phyloP scores from a whole-genome alignment of 768 basidiomycete species.

The Rhodotorula graminis region DNA sequence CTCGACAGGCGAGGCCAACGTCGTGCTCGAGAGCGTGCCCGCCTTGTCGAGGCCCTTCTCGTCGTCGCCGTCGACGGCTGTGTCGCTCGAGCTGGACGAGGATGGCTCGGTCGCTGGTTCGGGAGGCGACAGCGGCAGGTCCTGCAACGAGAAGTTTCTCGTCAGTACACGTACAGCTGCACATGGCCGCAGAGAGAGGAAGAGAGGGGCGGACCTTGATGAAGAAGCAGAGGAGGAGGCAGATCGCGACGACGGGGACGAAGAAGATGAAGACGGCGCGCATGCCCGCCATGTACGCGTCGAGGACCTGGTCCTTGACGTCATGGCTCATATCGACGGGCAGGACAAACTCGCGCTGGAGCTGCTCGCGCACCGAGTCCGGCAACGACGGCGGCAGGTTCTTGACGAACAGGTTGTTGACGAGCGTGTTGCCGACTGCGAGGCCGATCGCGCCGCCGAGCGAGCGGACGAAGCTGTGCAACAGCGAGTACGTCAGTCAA shows the following conservation, averaged over 20 bases:
- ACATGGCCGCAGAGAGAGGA: neutral
- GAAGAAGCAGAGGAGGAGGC: slow-evolving; percentile 36
- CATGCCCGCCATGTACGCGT: slow-evolving; percentile 41
- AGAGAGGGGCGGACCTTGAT: slow-evolving; percentile 32
- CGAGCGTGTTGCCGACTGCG: slow-evolving; percentile 44
- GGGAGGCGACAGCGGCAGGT: neutral
- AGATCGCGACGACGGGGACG: slow-evolving; percentile 34
- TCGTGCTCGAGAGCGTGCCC: neutral
- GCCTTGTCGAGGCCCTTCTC: neutral
- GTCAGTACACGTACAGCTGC: neutral
- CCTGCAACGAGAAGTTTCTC: neutral
- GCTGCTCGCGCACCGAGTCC: slow-evolving; percentile 7
- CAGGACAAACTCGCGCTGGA: slow-evolving; percentile 18
- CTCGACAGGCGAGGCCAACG: neutral
- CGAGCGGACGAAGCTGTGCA: slow-evolving; percentile 43
- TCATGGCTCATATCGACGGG: slow-evolving; percentile 1
- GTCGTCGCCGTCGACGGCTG: neutral
- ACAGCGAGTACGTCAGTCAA: neutral
- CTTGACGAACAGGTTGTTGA: slow-evolving; percentile 41
- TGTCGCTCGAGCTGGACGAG: neutral
- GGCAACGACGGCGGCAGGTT: slow-evolving; percentile 12
- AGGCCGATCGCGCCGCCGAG: slow-evolving; percentile 46
- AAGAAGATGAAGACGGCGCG: slow-evolving; percentile 42
- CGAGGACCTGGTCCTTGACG: slow-evolving; percentile 15
- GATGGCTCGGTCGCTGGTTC: neutral